Evolutionary conservation across 2,329 filamentous ascomycete species (phyloP).

Genomic region (Ophiostoma triangulosporum): DNA sequence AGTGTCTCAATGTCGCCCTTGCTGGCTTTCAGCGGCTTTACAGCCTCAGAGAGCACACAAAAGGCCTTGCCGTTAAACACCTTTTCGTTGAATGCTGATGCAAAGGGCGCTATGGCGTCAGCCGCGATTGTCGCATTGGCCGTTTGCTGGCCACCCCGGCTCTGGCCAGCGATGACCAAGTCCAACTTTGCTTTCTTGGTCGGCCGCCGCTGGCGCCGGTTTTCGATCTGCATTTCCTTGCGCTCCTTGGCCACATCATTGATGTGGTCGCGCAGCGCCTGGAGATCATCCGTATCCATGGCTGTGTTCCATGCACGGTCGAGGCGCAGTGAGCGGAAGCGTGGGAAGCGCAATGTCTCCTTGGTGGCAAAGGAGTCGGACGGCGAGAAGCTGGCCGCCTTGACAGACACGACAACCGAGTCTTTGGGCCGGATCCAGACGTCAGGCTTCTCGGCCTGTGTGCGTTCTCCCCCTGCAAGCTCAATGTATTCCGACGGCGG

Average conservation of each 20-base stretch:
- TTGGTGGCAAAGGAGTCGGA: slow-evolving; percentile 68
- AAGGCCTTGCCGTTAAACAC: slow-evolving; percentile 69
- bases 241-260: slow-evolving; percentile 62
- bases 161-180: slow-evolving; percentile 57
- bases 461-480: slow-evolving; percentile 59
- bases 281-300: slow-evolving; percentile 65
- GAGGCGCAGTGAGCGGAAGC: slow-evolving; percentile 68
- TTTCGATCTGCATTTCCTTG: slow-evolving; percentile 61
- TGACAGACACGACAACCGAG: slow-evolving; percentile 76
- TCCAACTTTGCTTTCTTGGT: slow-evolving; percentile 55
- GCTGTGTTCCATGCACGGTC: slow-evolving; percentile 77
- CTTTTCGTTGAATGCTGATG: slow-evolving; percentile 29
- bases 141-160: slow-evolving; percentile 20
- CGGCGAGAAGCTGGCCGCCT: slow-evolving; percentile 63
- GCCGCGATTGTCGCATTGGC: background rate
- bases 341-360: slow-evolving; percentile 76
- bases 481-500: slow-evolving; percentile 70
- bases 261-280: slow-evolving; percentile 52
- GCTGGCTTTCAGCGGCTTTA: slow-evolving; percentile 54
- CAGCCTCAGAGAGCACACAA: slow-evolving; percentile 68
- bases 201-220: slow-evolving; percentile 39
- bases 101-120: slow-evolving; percentile 25
- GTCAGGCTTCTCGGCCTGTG: slow-evolving; percentile 67
- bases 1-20: slow-evolving; percentile 70
- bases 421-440: slow-evolving; percentile 86